These are phyloP conservation scores for Nymphaea thermarum DNA, from an alignment of 164 flowering plant genomes.

Conservation along the genomic window DNA sequence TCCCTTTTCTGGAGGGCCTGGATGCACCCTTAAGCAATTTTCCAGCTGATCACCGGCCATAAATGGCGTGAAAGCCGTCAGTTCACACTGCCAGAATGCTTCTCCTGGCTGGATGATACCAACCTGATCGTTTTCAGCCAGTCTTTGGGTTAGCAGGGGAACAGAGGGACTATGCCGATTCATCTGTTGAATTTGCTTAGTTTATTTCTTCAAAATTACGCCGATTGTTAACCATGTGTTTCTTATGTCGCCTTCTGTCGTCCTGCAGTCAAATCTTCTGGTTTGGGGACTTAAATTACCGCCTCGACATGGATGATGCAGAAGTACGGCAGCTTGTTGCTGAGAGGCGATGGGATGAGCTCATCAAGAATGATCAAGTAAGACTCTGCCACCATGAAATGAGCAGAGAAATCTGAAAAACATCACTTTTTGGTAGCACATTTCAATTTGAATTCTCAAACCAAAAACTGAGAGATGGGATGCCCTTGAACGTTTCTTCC, in stretches of 20 bases:
- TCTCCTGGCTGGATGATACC: no score
- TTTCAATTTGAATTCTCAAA: no score
- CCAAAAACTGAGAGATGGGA: background rate
- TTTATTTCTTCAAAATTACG: background rate
- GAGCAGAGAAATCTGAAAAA: no score
- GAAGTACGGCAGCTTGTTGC: conserved; percentile 73
- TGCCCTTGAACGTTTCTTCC: background rate
- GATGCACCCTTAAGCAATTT: no score
- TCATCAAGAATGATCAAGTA: conserved; percentile 79
- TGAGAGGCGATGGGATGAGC: conserved; percentile 58
- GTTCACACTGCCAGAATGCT: no score
- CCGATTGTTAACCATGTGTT: background rate
- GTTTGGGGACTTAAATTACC: conserved; percentile 97
- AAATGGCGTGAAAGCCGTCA: no score
- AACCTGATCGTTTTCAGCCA: background rate
- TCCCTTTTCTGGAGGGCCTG: no score
- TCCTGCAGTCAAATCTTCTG: conserved; percentile 78
- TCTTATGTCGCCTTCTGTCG: background rate
- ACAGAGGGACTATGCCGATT: no score
- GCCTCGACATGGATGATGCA: conserved; percentile 61
- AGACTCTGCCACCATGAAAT: background rate
- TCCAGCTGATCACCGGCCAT: no score
- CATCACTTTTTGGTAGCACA: no score
- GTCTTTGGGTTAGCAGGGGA: no score
- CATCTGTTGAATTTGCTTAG: no score